A percentile compares a stretch with the other conserved stretches of the same genome.
Evolutionary conservation across 805 yeast genomes (phyloP).

Genomic region (Alloascoidea hylecoeti): DNA sequence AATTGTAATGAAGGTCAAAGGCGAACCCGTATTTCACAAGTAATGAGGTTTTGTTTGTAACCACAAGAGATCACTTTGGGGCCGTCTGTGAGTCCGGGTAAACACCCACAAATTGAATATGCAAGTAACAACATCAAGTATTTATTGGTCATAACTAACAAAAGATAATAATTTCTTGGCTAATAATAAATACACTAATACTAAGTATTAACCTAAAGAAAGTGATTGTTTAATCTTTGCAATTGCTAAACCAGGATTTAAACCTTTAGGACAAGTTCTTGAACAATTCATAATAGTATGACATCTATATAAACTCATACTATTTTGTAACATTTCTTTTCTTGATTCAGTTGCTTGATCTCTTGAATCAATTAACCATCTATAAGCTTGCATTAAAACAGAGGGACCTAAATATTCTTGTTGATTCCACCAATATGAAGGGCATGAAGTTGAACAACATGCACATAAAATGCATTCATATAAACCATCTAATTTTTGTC

Average conservation of each 20-base stretch:
- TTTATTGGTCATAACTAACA: not conserved
- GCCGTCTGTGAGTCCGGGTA: too few relatives aligned
- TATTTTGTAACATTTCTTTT: conserved; percentile 84
- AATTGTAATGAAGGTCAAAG: too few relatives aligned
- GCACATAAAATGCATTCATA: conserved; percentile 98
- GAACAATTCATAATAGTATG: conserved; percentile 99
- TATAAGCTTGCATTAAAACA: conserved; percentile 96
- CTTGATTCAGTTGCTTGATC: conserved; percentile 79
- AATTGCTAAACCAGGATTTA: conserved; percentile 95
- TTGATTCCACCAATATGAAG: conserved; percentile 99
- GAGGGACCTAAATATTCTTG: conserved; percentile 98
- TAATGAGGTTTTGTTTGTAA: too few relatives aligned
- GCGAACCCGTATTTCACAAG: too few relatives aligned
- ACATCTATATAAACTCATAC: conserved; percentile 96
- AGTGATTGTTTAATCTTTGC: conserved; percentile 92
- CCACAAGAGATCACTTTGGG: too few relatives aligned
- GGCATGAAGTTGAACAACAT: conserved; percentile 97
- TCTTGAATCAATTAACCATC: conserved; percentile 97
- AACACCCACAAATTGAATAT: too few relatives aligned
- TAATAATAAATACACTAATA: not conserved
- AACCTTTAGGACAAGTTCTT: conserved; percentile 94
- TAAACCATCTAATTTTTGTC: conserved; percentile 91
- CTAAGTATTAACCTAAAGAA: conserved; percentile 69
- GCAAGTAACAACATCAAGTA: conserved; percentile 3
- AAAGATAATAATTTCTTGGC: not conserved